Evolutionary conservation across 805 yeast species (phyloP), one percentile per base, ranked within the genome.

Genomic region (Metschnikowia reukaufii): DNA sequence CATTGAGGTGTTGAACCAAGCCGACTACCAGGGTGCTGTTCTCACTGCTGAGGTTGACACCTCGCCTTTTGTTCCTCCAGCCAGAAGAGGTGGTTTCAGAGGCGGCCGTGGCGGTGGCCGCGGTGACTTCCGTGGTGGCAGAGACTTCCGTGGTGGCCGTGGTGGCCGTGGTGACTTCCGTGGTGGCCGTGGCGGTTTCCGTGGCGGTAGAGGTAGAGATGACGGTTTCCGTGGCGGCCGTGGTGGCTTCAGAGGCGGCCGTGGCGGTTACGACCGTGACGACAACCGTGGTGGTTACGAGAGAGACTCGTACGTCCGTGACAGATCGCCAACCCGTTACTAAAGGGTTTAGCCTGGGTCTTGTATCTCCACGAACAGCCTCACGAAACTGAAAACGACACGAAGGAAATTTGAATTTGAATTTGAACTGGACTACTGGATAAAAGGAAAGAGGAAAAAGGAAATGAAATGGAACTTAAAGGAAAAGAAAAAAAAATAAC

Each of bases 1-100:
- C 38, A 69, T 92, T 57, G 80, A 81, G 48, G 80, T 83, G 62
- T 76, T 88, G 60, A 88, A 88, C 66, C 83, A 81, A 56, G 73
- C 80, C 50, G 85, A 86, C 50, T 82, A 77, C 70, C 83, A 83
- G 63, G 94, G 94, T 58, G 65, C 82, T 44, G 72, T 81, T 50
- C 73, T 88, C 48, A 70, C 82, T 42, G 88, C 86, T 49, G 96
- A 88, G 69, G 88, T 85, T 67, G 97, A 89, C 60, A 77, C 81
- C 40, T 68, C 81, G 46, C 83, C 83, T 42, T 79, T 77, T 57
- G 72, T 78, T 45, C 81, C 71, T 53, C 82, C 70, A 58, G 77
- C 75, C 58, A 73, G 67, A 62, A 70, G 72, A 65, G 72, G 72
- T 47, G 77, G 79, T 19, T 67, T 71, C 68, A 66, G 67, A 52